These are phyloP conservation scores for Rubus parviflorus DNA, from an alignment of 306 rosid species.

Conservation along the genomic window DNA sequence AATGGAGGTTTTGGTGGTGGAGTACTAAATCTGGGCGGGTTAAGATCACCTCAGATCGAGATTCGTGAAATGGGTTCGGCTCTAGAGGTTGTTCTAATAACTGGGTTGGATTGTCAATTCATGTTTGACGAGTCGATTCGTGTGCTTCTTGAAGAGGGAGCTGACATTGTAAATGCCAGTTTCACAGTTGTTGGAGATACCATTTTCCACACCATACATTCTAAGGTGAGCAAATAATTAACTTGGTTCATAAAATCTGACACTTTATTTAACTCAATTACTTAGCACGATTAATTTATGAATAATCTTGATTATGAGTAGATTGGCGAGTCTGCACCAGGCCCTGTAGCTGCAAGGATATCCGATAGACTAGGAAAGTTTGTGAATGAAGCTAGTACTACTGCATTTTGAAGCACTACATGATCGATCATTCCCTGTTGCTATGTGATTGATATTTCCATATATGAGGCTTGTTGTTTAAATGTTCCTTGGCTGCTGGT, in stretches of 20 bases:
- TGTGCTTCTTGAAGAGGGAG: slow-evolving; percentile 58
- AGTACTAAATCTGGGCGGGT: neutral
- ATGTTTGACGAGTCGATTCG: slow-evolving; percentile 53
- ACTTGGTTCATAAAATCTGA: neutral
- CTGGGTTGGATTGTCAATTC: slow-evolving; percentile 55
- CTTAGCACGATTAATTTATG: neutral
- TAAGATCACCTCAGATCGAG: slow-evolving; percentile 51
- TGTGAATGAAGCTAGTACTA: slow-evolving; percentile 20
- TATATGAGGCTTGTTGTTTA: neutral
- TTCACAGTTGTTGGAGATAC: slow-evolving; percentile 42
- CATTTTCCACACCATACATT: slow-evolving; percentile 58
- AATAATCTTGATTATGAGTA: slow-evolving; percentile 15
- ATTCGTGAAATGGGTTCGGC: slow-evolving; percentile 49
- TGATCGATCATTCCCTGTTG: neutral
- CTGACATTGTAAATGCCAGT: slow-evolving; percentile 58
- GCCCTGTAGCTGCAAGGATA: slow-evolving; percentile 41
- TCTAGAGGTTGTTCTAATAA: slow-evolving; percentile 48
- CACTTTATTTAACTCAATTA: neutral
- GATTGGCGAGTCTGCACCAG: slow-evolving; percentile 37
- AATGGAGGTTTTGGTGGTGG: neutral
- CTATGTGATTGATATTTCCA: neutral
- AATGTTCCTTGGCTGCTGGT: neutral
- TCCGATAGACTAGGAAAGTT: slow-evolving; percentile 49
- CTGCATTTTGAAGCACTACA: slow-evolving; percentile 3
- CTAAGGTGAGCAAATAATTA: slow-evolving; percentile 34